These are phyloP conservation scores for Solanum chaucha DNA, from an alignment of 257 asterid genomes.

Conservation along the genomic window DNA sequence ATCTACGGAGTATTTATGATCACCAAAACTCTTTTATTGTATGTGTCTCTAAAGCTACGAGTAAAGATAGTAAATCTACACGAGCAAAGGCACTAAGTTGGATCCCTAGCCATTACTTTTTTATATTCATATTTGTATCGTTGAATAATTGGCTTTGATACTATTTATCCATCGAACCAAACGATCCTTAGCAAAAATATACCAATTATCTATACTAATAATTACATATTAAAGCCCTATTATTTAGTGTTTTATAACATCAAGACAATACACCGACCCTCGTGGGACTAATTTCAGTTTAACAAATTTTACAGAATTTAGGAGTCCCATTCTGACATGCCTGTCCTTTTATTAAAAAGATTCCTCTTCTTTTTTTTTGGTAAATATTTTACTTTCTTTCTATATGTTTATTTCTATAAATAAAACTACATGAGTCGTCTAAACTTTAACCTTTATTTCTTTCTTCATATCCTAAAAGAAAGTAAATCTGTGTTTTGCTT, in stretches of 20 bases:
- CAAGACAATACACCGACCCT: not conserved
- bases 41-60: not conserved
- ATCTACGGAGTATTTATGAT: too few relatives aligned
- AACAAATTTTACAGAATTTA: not conserved
- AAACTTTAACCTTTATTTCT: not conserved
- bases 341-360: not conserved
- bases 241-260: not conserved
- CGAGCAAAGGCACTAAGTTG: not conserved
- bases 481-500: not conserved
- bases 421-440: not conserved
- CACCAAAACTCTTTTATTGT: rapidly evolving
- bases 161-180: not conserved
- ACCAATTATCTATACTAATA: not conserved
- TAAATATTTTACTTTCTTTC: not conserved
- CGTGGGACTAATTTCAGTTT: not conserved
- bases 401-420: too few relatives aligned
- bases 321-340: not conserved
- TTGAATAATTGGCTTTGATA: rapidly evolving
- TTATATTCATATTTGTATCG: rapidly evolving
- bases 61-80: too few relatives aligned
- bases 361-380: not conserved
- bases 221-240: not conserved
- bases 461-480: not conserved
- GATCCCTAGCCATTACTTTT: not conserved
- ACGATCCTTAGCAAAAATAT: not conserved